Conservation (phyloP, 2,329 filamentous ascomycete genomes). For the Botrytis aclada region DNA sequence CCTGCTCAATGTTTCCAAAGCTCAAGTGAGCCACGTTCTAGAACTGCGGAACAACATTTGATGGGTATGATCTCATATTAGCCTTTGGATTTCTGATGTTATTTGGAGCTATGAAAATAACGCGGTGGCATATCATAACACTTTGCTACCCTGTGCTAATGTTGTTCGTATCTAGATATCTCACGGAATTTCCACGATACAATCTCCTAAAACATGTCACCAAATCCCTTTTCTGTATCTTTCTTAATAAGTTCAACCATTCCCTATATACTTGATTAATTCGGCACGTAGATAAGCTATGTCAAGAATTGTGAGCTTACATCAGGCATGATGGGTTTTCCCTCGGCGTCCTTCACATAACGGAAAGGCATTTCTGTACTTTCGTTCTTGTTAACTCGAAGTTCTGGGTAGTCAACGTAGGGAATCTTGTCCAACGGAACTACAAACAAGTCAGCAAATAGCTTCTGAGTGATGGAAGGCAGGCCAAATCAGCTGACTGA, state of each 20-base stretch:
- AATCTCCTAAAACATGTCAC: conserved; percentile 69
- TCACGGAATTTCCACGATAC: neutral
- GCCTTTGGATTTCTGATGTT: neutral
- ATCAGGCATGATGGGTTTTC: conserved; percentile 85
- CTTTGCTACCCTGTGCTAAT: conserved; percentile 2
- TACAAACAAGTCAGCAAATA: conserved; percentile 40
- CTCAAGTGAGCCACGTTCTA: conserved; percentile 9
- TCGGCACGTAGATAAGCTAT: neutral
- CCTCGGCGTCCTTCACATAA: conserved; percentile 75
- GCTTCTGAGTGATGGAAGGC: neutral
- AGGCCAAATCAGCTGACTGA: conserved; percentile 55
- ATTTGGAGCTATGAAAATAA: neutral
- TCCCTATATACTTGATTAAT: conserved; percentile 48
- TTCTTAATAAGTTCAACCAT: conserved; percentile 93
- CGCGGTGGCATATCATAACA: neutral
- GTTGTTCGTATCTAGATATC: neutral
- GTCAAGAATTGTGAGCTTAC: conserved; percentile 48
- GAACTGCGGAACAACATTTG: neutral
- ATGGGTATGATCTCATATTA: neutral
- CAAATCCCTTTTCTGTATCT: conserved; percentile 88
- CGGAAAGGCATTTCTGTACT: conserved; percentile 98
- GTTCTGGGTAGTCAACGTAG: conserved; percentile 84
- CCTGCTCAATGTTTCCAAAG: neutral
- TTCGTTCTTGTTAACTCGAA: conserved; percentile 87
- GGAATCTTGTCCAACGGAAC: conserved; percentile 74